phyloP scores from a whole-genome alignment of 2,329 filamentous ascomycete genomes.

The Aureobasidium zeae region DNA sequence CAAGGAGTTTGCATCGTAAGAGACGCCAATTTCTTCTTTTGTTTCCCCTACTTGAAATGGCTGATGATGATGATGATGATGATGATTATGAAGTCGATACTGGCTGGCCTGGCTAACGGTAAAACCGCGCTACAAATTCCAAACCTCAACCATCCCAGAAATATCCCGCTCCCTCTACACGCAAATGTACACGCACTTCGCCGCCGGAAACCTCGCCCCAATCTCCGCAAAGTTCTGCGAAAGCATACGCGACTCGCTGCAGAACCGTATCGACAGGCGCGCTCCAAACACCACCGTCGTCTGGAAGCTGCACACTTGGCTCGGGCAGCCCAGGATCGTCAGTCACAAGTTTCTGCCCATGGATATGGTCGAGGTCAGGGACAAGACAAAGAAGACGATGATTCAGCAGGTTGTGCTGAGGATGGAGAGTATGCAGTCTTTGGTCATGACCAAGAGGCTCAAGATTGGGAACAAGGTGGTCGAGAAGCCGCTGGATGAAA shows the following conservation, averaged over 20 bases:
- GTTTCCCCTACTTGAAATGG: background rate
- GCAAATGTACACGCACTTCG: slow-evolving; percentile 40
- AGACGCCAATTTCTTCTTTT: background rate
- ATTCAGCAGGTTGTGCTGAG: slow-evolving; percentile 19
- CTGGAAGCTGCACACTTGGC: slow-evolving; percentile 26
- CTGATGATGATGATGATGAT: too few species aligned
- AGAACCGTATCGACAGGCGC: slow-evolving; percentile 30
- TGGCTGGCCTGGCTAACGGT: slow-evolving; percentile 20
- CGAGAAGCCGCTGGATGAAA: slow-evolving; percentile 29
- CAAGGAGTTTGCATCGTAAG: slow-evolving; percentile 1
- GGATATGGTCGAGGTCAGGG: slow-evolving; percentile 22
- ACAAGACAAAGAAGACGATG: slow-evolving; percentile 18
- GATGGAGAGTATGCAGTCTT: slow-evolving; percentile 18
- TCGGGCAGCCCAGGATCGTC: slow-evolving; percentile 22
- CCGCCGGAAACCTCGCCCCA: slow-evolving; percentile 30
- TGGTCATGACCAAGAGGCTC: slow-evolving; percentile 21
- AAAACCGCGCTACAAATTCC: slow-evolving; percentile 27
- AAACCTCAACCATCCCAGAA: slow-evolving; percentile 28
- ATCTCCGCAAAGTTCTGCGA: slow-evolving; percentile 20
- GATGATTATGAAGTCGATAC: slow-evolving; percentile 7
- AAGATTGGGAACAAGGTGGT: slow-evolving; percentile 24
- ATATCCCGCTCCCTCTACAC: slow-evolving; percentile 36
- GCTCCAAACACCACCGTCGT: slow-evolving; percentile 26
- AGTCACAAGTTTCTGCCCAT: slow-evolving; percentile 26
- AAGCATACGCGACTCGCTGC: slow-evolving; percentile 21